phyloP scores from a whole-genome alignment of 75 land plant genomes.

The Cryptomeria japonica region DNA sequence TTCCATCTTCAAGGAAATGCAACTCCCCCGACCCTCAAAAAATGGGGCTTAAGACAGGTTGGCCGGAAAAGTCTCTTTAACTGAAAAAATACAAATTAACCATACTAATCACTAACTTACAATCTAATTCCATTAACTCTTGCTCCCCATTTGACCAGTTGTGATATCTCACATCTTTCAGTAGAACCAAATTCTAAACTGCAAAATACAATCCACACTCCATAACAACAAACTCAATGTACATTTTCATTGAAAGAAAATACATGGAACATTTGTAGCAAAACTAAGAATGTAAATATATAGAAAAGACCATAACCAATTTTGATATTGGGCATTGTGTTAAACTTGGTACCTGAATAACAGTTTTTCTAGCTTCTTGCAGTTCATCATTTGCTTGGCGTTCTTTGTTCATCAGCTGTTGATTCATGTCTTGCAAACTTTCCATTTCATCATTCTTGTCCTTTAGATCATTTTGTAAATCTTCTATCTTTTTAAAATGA shows the following conservation, averaged over 20 bases:
- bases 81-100: not conserved
- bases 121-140: not conserved
- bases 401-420: not conserved
- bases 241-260: not conserved
- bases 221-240: not conserved
- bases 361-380: not conserved
- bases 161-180: not conserved
- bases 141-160: not conserved
- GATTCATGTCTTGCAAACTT: not conserved
- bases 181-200: not conserved
- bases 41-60: not conserved
- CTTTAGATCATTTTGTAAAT: not conserved
- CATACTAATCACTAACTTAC: not conserved
- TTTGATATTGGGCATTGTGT: not conserved
- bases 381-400: not conserved
- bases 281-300: not conserved
- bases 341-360: not conserved
- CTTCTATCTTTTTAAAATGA: not conserved
- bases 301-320: not conserved
- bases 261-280: not conserved
- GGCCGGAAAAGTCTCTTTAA: not conserved
- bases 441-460: constrained; percentile 2
- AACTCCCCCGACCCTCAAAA: not conserved
- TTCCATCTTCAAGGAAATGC: not conserved
- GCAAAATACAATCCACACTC: not conserved